phyloP scores from a whole-genome alignment of 306 rosid species.

The Malus sieversii region DNA sequence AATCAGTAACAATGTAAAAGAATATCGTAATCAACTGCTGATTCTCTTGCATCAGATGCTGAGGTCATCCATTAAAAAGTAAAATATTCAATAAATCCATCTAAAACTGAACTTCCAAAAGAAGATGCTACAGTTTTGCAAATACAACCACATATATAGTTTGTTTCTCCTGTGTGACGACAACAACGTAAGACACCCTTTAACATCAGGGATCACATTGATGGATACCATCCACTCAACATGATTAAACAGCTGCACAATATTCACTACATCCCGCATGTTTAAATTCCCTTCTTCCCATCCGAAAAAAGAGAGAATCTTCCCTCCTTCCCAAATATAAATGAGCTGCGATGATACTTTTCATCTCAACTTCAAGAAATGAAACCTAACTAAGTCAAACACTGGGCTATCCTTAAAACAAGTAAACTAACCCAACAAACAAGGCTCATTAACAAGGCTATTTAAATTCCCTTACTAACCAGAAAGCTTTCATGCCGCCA shows the following conservation, averaged over 20 bases:
- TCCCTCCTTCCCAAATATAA: too few species aligned
- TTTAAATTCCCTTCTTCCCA: too few species aligned
- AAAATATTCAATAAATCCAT: neutral
- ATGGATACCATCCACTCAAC: neutral
- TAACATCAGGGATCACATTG: neutral
- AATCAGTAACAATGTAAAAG: neutral
- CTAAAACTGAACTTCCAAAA: neutral
- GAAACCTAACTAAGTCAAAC: too few species aligned
- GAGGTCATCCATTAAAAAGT: neutral
- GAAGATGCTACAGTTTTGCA: neutral
- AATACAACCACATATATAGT: neutral
- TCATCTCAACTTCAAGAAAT: too few species aligned
- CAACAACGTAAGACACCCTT: neutral
- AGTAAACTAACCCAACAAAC: neutral
- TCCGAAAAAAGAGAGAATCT: too few species aligned
- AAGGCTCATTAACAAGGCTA: neutral
- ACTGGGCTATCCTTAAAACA: neutral
- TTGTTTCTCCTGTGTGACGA: neutral
- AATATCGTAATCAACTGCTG: neutral
- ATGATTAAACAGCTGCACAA: neutral
- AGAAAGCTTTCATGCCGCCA: neutral
- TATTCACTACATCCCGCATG: neutral
- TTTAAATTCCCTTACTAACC: neutral
- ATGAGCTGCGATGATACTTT: too few species aligned
- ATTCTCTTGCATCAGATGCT: neutral